phyloP scores from a whole-genome alignment of 2,329 filamentous ascomycete species.

The Botrytis medusae region DNA sequence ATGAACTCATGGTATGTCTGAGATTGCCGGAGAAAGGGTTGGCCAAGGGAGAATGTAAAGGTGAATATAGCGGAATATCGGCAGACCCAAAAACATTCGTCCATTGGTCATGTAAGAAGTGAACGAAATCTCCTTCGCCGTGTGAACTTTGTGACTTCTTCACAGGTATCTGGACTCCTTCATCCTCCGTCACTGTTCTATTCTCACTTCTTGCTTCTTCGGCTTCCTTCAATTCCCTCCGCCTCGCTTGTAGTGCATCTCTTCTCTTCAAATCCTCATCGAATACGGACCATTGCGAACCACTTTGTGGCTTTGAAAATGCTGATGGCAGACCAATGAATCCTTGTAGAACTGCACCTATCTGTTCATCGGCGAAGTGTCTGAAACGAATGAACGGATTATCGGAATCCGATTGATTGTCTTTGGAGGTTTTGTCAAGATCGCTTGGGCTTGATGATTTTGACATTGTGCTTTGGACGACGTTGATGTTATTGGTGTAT shows the following conservation, averaged over 20 bases:
- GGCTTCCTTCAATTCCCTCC: constrained; percentile 30
- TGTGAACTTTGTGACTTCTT: constrained; percentile 21
- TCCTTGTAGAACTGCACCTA: constrained; percentile 39
- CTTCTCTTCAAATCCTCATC: constrained; percentile 35
- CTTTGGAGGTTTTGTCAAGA: neutral
- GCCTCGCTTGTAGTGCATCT: constrained; percentile 33
- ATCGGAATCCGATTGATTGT: constrained; percentile 19
- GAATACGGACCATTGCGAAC: constrained; percentile 34
- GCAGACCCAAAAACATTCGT: constrained; percentile 1
- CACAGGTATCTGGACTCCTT: constrained; percentile 25
- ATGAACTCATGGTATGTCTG: constrained; percentile 19
- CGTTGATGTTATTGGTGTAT: neutral
- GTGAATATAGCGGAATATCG: constrained; percentile 37
- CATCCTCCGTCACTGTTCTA: neutral
- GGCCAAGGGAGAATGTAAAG: constrained; percentile 48
- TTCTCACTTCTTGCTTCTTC: constrained; percentile 22
- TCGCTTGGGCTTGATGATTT: constrained; percentile 32
- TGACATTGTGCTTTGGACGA: neutral
- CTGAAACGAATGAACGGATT: constrained; percentile 40
- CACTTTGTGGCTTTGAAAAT: constrained; percentile 31
- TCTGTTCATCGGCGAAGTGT: constrained; percentile 37
- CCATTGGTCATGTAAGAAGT: neutral
- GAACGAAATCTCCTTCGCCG: neutral
- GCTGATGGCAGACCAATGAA: constrained; percentile 39
- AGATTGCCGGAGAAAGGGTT: constrained; percentile 59